Percentiles rank a stretch among this genome's conserved stretches.
Conservation (phyloP, 805 yeast genomes). For the Yamadazyma takamatsuzukensis region DNA sequence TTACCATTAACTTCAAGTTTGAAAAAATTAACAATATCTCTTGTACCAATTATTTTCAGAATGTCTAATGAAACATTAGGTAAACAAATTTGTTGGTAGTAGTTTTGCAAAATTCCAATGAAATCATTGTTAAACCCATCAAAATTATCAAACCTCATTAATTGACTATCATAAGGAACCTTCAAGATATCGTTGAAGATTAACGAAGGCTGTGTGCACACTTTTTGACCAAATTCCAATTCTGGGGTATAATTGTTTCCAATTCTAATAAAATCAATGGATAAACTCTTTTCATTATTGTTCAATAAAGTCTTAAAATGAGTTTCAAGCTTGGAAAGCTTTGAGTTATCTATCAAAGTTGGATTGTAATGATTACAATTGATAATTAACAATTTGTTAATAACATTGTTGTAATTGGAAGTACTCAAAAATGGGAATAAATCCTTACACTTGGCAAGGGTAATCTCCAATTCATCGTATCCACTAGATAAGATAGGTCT, state of each 20-base stretch:
- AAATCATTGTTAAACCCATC: conserved; percentile 15
- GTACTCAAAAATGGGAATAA: conserved; percentile 23
- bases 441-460: conserved; percentile 25
- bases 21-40: conserved; percentile 13
- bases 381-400: conserved; percentile 13
- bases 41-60: conserved; percentile 13
- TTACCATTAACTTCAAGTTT: conserved; percentile 23
- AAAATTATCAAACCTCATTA: conserved; percentile 17
- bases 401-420: conserved; percentile 6
- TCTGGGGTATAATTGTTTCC: conserved; percentile 18
- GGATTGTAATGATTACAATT: conserved; percentile 12
- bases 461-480: conserved; percentile 18
- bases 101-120: conserved; percentile 9
- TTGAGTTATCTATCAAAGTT: conserved; percentile 1
- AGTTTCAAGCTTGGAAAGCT: conserved; percentile 6
- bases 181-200: conserved; percentile 12
- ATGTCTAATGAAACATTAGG: conserved; percentile 20
- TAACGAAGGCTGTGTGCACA: conserved; percentile 9
- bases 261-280: conserved; percentile 22
- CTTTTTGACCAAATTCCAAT: conserved; percentile 9
- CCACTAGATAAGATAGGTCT: conserved; percentile 13
- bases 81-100: conserved; percentile 17
- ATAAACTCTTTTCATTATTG: conserved; percentile 15
- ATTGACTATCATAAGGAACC: conserved; percentile 16
- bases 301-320: conserved; percentile 11